These are phyloP conservation scores for Geotrichum australiense DNA, from an alignment of 1,139 yeast genomes.

Conservation along the genomic window DNA sequence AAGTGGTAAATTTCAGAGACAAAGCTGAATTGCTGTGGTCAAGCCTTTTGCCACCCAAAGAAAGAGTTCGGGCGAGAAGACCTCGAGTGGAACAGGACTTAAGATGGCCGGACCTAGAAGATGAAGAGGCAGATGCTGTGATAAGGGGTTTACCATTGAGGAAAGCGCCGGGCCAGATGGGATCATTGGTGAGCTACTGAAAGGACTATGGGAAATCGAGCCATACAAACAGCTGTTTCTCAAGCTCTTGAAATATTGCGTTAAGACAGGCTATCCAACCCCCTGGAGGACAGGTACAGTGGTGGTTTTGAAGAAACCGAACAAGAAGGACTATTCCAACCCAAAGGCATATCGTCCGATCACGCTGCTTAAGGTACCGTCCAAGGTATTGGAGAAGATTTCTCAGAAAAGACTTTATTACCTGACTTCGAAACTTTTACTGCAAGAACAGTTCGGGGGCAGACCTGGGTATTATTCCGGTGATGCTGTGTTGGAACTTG, in stretches of 20 bases:
- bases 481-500: constrained; percentile 15
- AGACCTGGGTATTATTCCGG: constrained; percentile 16
- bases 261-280: constrained; percentile 3
- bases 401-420: constrained; percentile 10
- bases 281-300: constrained; percentile 5
- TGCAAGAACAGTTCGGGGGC: constrained; percentile 16
- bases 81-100: neutral
- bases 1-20: neutral
- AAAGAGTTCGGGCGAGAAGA: neutral
- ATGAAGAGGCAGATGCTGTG: neutral
- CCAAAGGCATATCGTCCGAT: constrained; percentile 17
- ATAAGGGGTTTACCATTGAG: constrained; percentile 2
- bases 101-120: neutral
- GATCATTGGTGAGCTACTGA: constrained; percentile 7
- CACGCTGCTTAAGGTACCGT: constrained; percentile 16
- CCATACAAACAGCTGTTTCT: constrained; percentile 1
- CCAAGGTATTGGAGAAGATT: constrained; percentile 18
- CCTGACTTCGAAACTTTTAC: constrained; percentile 8
- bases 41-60: neutral
- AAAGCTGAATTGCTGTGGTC: neutral
- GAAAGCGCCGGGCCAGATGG: constrained; percentile 12
- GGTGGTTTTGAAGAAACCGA: constrained; percentile 10
- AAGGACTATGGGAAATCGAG: constrained; percentile 6
- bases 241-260: constrained; percentile 4
- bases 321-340: constrained; percentile 5